Base-by-base conservation (phyloP, 352 stramenopile species). In the Pythium folliculosum region DNA sequence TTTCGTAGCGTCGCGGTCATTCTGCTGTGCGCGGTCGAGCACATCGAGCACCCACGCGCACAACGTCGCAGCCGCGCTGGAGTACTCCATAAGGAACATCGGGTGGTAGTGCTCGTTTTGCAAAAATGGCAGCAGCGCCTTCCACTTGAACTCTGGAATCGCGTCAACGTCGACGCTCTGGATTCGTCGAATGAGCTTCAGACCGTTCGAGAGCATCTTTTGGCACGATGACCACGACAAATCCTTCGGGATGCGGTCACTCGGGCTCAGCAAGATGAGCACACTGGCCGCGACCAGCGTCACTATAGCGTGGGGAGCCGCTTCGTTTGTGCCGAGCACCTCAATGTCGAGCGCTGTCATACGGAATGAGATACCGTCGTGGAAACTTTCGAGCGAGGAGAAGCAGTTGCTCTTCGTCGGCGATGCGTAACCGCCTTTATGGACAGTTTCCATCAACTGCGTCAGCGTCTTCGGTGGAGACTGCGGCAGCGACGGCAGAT, bases 21-120 rank as follows among this genome's bases (percentile, higher is more conserved):
- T 75, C 21, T 77, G 61, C 47, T 86, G 77, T 8, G 76, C 77
- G 9, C 48, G 64, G 3, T 65, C 69, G 30, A 89, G 62, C 5
- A 77, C 73, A 3, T 71, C 70, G 14, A 91, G 78, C 9, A 92
- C 73, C 85, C 85, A 93, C 0, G 85, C 85, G 49, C 85, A 91
- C 35, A 94, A 47, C 25, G 69, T 78, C 22, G 80, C 84, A 0
- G 81, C 83, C 2, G 78, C 72, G 47, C 50, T 66, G 0, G 81
- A 91, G 30, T 85, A 79, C 16, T 79, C 67, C n/a, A 70, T 65
- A 6, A 94, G 73, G 45, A 86, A 85, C 4, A 75, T 76, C 4
- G 85, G 83, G n/a, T 89, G 69, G 57, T 90, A 92, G 60, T 90
- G 77, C 32, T 88, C 78, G 65, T 91, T 91, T 59, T 89, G 73